Evolutionary conservation across 75 land plant genomes (phyloP), one percentile per base, ranked within the genome.

Genomic region (Picea glauca): DNA sequence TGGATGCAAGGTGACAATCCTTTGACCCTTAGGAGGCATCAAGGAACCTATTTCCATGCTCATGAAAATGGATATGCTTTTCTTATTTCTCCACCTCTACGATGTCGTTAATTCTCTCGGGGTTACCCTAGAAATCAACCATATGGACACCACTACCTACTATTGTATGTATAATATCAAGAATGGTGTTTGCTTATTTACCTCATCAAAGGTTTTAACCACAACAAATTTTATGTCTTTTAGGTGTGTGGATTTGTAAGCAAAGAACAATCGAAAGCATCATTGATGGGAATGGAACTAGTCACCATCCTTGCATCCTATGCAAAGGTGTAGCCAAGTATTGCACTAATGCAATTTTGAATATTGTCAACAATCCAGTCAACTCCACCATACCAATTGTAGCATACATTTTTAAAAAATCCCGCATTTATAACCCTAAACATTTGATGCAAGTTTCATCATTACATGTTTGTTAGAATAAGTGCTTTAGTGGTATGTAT

Each of bases 11-110:
- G 88, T 87, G 13, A 87, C 88, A 6, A 23, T 87, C 26, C 60
- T 97, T 80, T 98, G 99, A 33, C 98, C 99, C 21, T 90, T 95
- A 0, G 99, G 99, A 3, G 99, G 99, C 15, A 97, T 97, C 23
- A 98, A 98, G 21, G 98, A 97, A 83, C 93, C 99, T 21, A 83
- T 97, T 20, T 82, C 98, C 2, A 35, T 97, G n/a, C 82, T 97
- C 18, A 83, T 95, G 92, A 97, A 97, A 86, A 92, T 93, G 90
- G 88, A 97, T 56, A 93, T 98, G 0, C 73, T 92, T 76, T 92
- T 94, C 50, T 97, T 98, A 12, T n/a, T 87, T 91, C 43, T 97
- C 30, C 94, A 97, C 76, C 88, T 97, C 17, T 97, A 97, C 74
- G 98, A 97, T 90, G 98, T 97, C 11, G 95, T 94, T 58, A 97